Evolutionary conservation across 345 rosid genomes (phyloP).

Genomic region (Lenwebbia sp.): DNA sequence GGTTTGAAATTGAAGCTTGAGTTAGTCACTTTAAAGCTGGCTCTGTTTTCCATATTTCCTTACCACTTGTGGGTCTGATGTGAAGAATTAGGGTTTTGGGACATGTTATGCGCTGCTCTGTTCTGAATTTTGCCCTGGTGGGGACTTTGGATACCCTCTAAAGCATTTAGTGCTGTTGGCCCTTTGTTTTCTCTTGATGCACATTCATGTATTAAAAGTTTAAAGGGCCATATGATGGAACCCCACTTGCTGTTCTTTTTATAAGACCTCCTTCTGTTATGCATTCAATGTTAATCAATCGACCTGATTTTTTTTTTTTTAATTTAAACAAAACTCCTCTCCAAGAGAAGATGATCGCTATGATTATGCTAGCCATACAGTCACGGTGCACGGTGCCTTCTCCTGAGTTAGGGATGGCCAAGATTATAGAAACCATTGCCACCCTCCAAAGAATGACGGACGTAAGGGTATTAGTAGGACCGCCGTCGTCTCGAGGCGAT

Average conservation of each 20-base stretch:
- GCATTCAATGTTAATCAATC: neutral
- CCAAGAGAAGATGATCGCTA: neutral
- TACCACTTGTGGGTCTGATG: neutral
- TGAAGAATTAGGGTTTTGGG: neutral
- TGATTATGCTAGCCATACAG: neutral
- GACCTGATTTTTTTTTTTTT: neutral
- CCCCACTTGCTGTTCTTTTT: neutral
- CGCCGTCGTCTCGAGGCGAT: neutral
- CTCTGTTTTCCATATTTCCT: neutral
- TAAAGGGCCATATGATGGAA: neutral
- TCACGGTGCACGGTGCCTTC: neutral
- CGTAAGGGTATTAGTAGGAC: neutral
- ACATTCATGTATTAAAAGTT: slow-evolving; percentile 15
- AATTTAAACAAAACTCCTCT: neutral
- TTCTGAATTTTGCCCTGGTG: neutral
- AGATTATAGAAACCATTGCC: neutral
- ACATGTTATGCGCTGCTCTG: neutral
- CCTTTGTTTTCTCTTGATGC: slow-evolving; percentile 1
- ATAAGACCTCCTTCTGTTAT: neutral
- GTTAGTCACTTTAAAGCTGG: neutral
- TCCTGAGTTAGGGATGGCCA: neutral
- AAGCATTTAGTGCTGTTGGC: neutral
- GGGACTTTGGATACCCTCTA: neutral
- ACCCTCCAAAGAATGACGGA: neutral
- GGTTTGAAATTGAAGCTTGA: slow-evolving; percentile 45